Base-by-base conservation (phyloP, 108 stramenopile species). In the Skeletonema potamos region DNA sequence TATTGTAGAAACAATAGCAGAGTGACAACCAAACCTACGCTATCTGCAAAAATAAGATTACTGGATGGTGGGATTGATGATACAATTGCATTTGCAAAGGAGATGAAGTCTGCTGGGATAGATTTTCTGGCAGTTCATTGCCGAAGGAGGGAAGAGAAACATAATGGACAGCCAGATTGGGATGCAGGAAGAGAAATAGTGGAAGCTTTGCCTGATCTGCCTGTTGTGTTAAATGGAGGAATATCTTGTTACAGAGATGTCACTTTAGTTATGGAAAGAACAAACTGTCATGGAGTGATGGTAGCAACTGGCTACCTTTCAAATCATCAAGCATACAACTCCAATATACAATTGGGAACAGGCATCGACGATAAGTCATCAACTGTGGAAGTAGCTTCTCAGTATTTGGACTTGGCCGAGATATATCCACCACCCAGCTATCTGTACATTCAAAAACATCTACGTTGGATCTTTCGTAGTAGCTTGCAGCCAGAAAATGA, bases 381-480 rank as follows among this genome's bases (percentile, higher is more conserved):
- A 0, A 13, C 81, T 61, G 48, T 51, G 4, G 48, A 51, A 51
- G 3, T 51, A 3, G 86, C 84, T 37, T 75, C 70, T 17, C 72
- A 81, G 46, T 87, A 87, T 29, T 55, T 87, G 51, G 82, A 87
- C 5, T 68, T 54, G 17, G 82, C 72, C 29, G 82, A 82, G n/a
- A 27, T 6, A 0, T 72, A 81, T 41, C 79, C 86, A 15, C 86
- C 86, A n/a, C 84, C 86, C 1, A 81, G 82, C 13, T 71, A 84
- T 20, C 46, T 87, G 43, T 85, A 82, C 44, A 84, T 87, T 48
- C 84, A 75, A 58, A 84, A 82, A 33, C 87, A 87, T 60, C 48
- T 87, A 17, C 73, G 85, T 0, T 87, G 87, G 87, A 82, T 87
- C n/a, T 84, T 85, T 64, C 80, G 87, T 15, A n/a, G 72, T 9